Base-by-base conservation (phyloP, 192 early-diverging fungal genomes). In the Coemansia sp. region DNA sequence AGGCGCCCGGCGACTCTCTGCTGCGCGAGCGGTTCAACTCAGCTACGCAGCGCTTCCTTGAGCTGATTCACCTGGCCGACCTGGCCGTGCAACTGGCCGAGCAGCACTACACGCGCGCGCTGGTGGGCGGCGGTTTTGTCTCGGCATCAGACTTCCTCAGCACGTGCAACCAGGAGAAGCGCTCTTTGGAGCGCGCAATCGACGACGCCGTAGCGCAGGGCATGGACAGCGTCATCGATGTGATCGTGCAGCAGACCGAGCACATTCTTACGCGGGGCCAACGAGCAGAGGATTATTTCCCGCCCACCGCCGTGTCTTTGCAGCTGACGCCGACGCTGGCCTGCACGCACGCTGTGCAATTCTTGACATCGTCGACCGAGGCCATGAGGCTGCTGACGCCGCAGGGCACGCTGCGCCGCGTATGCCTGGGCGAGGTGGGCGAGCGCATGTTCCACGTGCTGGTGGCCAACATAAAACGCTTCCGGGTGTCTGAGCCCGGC, bases 81-180 rank as follows among this genome's bases (percentile, higher is more conserved):
- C 70, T 97, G 49, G 87, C 91, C 25, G 87, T 93, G 48, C 96
- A 98, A 61, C 92, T 98, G 91, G 63, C 96, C 18, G 90, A 97
- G 66, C 87, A 93, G 19, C 97, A 96, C 66, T 93, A 92, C 80
- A 83, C 87, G 15, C 89, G 93, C 71, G 92, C 92, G 54, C 85
- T 98, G 34, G 34, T 37, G 34, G 34, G 34, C 66, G 85, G 84
- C 53, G 81, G 78, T 57, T 89, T 87, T 80, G 83, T 98, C 42
- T 89, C 93, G 71, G 92, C 92, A 71, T 70, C 81, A 22, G 96
- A 98, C 69, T 96, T 97, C 69, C 81, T 98, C 46, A 92, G 90
- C 59, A 86, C 86, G 15, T 86, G 91, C 58, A 91, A 93, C 59
- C 88, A 95, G 61, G 96, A 98, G 61, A 95, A 96, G 53, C 91